Evolutionary conservation across 2,329 filamentous ascomycete species (phyloP).

Genomic region (Myriosclerotinia duriaeana): DNA sequence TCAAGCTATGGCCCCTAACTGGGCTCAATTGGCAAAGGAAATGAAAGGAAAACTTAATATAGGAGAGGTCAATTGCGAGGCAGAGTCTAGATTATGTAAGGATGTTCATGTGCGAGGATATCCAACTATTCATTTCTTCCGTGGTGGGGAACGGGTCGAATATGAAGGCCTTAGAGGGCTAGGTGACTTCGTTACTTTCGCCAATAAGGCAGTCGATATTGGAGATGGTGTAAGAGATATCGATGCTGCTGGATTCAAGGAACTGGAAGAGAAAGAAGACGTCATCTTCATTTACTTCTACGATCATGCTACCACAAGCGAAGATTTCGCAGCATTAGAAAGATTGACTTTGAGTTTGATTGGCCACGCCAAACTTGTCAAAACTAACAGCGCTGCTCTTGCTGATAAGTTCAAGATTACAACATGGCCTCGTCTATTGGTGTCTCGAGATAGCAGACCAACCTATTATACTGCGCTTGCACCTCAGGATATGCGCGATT

Average conservation of each 20-base stretch:
- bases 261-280: conserved; percentile 87
- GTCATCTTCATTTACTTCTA: conserved; percentile 98
- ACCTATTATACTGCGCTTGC: conserved; percentile 87
- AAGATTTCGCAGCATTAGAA: conserved; percentile 88
- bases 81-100: conserved; percentile 84
- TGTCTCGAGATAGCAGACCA: conserved; percentile 83
- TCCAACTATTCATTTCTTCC: conserved; percentile 91
- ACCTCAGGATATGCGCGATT: conserved; percentile 89
- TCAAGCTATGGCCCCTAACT: conserved; percentile 85
- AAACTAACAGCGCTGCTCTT: conserved; percentile 76
- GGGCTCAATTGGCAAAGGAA: conserved; percentile 84
- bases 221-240: conserved; percentile 78
- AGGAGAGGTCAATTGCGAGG: conserved; percentile 94
- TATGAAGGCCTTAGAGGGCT: conserved; percentile 89
- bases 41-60: conserved; percentile 89
- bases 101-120: conserved; percentile 78
- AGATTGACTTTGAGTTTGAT: conserved; percentile 84
- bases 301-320: conserved; percentile 87
- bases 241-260: conserved; percentile 71
- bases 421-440: conserved; percentile 91
- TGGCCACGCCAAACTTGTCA: conserved; percentile 88
- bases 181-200: conserved; percentile 84
- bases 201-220: conserved; percentile 80
- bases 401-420: conserved; percentile 88
- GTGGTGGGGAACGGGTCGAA: conserved; percentile 85